Percentiles rank a stretch among this genome's conserved stretches.
Evolutionary conservation across 805 yeast genomes (phyloP).

Genomic region (Teunomyces funiuensis): DNA sequence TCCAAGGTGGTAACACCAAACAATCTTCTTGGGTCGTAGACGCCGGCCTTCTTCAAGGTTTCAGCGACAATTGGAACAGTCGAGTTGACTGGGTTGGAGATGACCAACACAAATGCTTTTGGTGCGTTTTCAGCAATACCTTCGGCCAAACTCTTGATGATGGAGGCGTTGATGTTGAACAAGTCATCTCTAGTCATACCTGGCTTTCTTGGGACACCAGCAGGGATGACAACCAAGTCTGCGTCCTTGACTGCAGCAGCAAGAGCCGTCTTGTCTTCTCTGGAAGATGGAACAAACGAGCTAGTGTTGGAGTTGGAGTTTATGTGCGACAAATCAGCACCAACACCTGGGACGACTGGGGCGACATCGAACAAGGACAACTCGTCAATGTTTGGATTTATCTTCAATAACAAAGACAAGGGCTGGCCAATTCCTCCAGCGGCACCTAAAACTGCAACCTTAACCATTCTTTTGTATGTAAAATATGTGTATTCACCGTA

Average conservation of each 20-base stretch:
- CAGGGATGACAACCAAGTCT: constrained; percentile 63
- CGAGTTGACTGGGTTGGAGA: constrained; percentile 93
- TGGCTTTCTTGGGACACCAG: constrained; percentile 92
- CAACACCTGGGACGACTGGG: constrained; percentile 74
- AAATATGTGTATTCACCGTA: background rate
- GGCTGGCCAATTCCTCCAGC: constrained; percentile 97
- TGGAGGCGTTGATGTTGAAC: constrained; percentile 80
- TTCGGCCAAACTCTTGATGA: constrained; percentile 69
- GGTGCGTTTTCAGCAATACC: constrained; percentile 75
- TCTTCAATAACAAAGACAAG: constrained; percentile 73
- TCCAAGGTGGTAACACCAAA: constrained; percentile 91
- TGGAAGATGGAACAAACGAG: constrained; percentile 59
- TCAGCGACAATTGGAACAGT: constrained; percentile 88
- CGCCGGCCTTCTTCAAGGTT: constrained; percentile 65
- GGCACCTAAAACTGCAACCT: constrained; percentile 87
- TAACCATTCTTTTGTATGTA: constrained; percentile 38
- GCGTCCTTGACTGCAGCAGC: constrained; percentile 45
- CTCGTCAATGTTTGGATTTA: constrained; percentile 60
- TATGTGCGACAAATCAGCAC: constrained; percentile 84
- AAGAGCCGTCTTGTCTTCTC: constrained; percentile 47
- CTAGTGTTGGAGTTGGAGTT: constrained; percentile 62
- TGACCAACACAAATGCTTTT: constrained; percentile 73
- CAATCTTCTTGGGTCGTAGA: constrained; percentile 67
- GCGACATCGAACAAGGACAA: constrained; percentile 84
- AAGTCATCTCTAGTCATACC: constrained; percentile 93